A percentile compares a stretch with the other conserved stretches of the same genome.
These are phyloP conservation scores for Tulasnella sp. DNA, from an alignment of 768 basidiomycete species.

Conservation along the genomic window DNA sequence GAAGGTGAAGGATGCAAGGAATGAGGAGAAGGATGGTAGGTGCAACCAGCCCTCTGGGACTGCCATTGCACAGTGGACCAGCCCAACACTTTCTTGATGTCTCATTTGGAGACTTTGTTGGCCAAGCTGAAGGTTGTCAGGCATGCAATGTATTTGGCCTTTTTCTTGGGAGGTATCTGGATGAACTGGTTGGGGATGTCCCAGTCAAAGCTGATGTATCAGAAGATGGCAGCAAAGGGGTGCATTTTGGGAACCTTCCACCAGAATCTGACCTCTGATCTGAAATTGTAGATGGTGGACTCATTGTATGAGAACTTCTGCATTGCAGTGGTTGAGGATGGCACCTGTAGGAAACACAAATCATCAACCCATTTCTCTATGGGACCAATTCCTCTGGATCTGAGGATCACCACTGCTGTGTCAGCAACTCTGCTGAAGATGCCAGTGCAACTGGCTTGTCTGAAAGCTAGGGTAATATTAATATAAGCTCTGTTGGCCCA, in stretches of 20 bases:
- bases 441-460: slow-evolving; percentile 25
- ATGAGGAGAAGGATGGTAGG: slow-evolving; percentile 21
- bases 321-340: slow-evolving; percentile 17
- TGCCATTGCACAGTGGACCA: slow-evolving; percentile 27
- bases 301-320: slow-evolving; percentile 18
- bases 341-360: slow-evolving; percentile 26
- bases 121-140: slow-evolving; percentile 20
- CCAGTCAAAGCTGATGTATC: slow-evolving; percentile 35
- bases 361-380: slow-evolving; percentile 35
- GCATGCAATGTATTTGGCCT: slow-evolving; percentile 24
- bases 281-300: slow-evolving; percentile 26
- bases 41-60: slow-evolving; percentile 25
- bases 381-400: slow-evolving; percentile 14
- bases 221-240: slow-evolving; percentile 25
- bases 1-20: slow-evolving; percentile 23
- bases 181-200: slow-evolving; percentile 26
- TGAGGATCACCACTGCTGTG: slow-evolving; percentile 27
- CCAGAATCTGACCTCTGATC: slow-evolving; percentile 27
- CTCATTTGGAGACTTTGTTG: slow-evolving; percentile 16
- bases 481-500: slow-evolving; percentile 26
- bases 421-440: slow-evolving; percentile 29
- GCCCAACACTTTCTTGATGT: slow-evolving; percentile 26
- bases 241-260: slow-evolving; percentile 29
- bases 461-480: slow-evolving; percentile 29
- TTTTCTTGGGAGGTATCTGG: slow-evolving; percentile 27